phyloP scores from a whole-genome alignment of 2,329 filamentous ascomycete genomes.

The Colletotrichum magnum region DNA sequence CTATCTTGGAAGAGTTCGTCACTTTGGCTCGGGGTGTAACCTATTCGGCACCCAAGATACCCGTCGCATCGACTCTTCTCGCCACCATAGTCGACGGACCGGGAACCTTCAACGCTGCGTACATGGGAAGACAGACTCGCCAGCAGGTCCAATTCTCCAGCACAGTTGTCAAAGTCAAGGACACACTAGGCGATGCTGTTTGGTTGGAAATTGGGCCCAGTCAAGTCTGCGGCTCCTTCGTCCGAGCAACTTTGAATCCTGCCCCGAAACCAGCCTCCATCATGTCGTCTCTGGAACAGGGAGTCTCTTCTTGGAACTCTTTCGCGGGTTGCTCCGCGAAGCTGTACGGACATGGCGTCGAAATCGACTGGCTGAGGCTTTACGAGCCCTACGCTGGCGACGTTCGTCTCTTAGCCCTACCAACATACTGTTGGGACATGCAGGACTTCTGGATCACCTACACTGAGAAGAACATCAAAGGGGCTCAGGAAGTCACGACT shows the following conservation, averaged over 20 bases:
- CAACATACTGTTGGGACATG: conserved; percentile 21
- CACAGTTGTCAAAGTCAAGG: conserved; percentile 60
- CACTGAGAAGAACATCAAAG: neutral
- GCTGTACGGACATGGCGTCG: conserved; percentile 1
- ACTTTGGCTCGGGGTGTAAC: conserved; percentile 45
- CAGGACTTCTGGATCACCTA: conserved; percentile 32
- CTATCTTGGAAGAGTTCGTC: conserved; percentile 64
- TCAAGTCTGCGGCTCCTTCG: conserved; percentile 73
- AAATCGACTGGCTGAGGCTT: conserved; percentile 10
- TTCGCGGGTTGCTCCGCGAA: conserved; percentile 9
- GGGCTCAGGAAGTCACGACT: neutral
- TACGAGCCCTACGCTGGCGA: neutral
- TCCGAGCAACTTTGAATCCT: conserved; percentile 47
- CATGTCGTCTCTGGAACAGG: conserved; percentile 9
- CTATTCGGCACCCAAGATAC: conserved; percentile 13
- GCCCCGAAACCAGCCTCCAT: neutral
- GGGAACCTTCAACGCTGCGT: neutral
- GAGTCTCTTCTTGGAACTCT: neutral
- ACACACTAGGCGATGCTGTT: conserved; percentile 57
- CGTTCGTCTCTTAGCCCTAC: conserved; percentile 7
- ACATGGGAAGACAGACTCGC: neutral
- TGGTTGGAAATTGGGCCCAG: conserved; percentile 81
- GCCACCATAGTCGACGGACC: neutral
- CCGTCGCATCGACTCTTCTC: conserved; percentile 17
- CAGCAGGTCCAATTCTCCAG: conserved; percentile 1